A percentile compares a stretch with the other conserved stretches of the same genome.
phyloP scores from a whole-genome alignment of 2,329 filamentous ascomycete genomes.

The Myriosclerotinia scirpicola region DNA sequence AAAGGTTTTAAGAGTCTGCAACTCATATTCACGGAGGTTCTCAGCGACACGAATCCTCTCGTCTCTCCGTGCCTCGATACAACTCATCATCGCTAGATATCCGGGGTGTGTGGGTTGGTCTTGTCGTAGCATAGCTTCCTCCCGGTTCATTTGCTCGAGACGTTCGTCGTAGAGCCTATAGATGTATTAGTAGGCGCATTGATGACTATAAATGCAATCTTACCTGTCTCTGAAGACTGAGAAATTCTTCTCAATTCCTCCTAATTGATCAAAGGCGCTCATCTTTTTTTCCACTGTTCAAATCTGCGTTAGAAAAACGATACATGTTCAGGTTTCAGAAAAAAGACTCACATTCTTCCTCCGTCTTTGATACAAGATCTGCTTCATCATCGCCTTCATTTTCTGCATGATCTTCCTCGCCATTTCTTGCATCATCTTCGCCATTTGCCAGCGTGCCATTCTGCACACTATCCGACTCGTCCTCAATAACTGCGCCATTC shows the following conservation, averaged over 20 bases:
- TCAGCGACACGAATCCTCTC: constrained; percentile 76
- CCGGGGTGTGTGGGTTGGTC: constrained; percentile 79
- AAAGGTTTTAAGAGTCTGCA: constrained; percentile 69
- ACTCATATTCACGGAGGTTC: constrained; percentile 70
- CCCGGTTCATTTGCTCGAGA: constrained; percentile 73
- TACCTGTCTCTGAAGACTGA: constrained; percentile 78
- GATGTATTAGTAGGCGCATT: constrained; percentile 30
- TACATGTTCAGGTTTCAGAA: background rate
- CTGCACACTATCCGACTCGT: constrained; percentile 28
- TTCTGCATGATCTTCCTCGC: constrained; percentile 53
- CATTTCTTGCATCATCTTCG: constrained; percentile 43
- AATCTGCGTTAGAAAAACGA: constrained; percentile 26
- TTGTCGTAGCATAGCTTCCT: constrained; percentile 61
- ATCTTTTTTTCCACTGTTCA: constrained; percentile 72
- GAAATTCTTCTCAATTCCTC: constrained; percentile 85
- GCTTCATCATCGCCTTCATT: constrained; percentile 55
- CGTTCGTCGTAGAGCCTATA: constrained; percentile 82
- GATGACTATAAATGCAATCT: constrained; percentile 36
- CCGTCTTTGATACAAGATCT: constrained; percentile 58
- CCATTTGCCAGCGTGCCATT: constrained; percentile 34
- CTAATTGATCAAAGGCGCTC: constrained; percentile 75
- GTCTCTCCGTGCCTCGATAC: constrained; percentile 77
- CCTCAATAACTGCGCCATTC: constrained; percentile 34
- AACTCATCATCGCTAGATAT: constrained; percentile 85
- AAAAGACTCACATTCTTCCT: constrained; percentile 60